Evolutionary conservation across 2,329 filamentous ascomycete genomes (phyloP).

Genomic region (Monilinia aucupariae): DNA sequence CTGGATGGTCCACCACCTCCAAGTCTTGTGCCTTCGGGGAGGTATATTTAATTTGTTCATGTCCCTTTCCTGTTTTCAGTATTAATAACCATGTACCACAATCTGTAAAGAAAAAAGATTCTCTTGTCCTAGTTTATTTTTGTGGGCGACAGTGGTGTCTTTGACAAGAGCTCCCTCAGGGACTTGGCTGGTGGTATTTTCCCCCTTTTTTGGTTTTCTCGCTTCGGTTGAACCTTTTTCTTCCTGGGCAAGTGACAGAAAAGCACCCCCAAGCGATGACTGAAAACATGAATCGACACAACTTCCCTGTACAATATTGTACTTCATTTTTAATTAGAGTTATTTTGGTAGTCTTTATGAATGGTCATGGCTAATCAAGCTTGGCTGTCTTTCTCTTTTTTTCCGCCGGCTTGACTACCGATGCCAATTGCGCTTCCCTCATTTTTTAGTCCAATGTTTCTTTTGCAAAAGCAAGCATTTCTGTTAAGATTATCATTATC

Average conservation of each 20-base stretch:
- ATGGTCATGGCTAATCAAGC: background rate
- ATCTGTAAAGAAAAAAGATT: rapidly evolving
- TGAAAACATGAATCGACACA: background rate
- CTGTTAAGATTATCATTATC: too few species aligned
- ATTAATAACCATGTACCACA: background rate
- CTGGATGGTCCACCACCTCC: background rate
- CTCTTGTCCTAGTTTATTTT: rapidly evolving
- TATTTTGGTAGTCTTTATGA: background rate
- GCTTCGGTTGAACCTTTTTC: background rate
- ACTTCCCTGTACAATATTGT: background rate
- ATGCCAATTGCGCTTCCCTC: too few species aligned
- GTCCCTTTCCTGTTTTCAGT: background rate
- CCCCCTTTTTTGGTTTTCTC: background rate
- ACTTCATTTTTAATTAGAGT: background rate
- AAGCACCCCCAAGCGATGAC: too few species aligned
- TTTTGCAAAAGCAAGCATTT: too few species aligned
- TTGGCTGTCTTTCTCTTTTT: background rate
- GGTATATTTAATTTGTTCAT: background rate
- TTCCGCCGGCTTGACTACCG: too few species aligned
- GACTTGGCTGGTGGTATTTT: background rate
- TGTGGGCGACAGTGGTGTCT: background rate
- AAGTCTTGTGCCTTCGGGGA: background rate
- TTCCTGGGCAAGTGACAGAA: background rate
- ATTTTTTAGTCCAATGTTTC: too few species aligned
- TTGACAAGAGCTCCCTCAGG: background rate